Evolutionary conservation across 306 rosid species (phyloP), one percentile per base, ranked within the genome.

Genomic region (Vigna reflexopilosa): DNA sequence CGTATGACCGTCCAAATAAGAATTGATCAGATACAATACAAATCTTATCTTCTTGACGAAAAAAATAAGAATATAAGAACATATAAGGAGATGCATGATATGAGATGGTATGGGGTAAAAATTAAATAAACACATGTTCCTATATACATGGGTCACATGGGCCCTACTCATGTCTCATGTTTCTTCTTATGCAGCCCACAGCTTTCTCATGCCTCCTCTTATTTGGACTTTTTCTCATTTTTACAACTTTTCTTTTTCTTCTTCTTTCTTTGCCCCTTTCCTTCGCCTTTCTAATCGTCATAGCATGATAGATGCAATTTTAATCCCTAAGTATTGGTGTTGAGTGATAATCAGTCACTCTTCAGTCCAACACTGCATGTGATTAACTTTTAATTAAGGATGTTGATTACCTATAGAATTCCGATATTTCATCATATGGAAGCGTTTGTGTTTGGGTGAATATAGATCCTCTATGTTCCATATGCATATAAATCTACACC

Each of bases 121-220:
- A 62, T 42, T 9, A 2, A 42, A 42, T 9, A 42, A 42, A 42
- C 74, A 81, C 88, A 78, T 77, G 76, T 83, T 85, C 86, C 62
- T 44, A 56, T 17, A 70, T 50, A 51, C 52, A 65, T 34, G 64
- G 64, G 42, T 49, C 64, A 51, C 70, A 17, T 17, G 81, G 90
- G 71, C 84, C 92, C 82, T 28, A 50, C 52, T 6, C 61, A 1
- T 91, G 90, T 89, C 91, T 80, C 86, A 3, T 91, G 91, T 89
- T 90, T 80, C 93, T 79, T 83, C 86, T 87, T 83, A 57, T 36
- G 64, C 84, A 74, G 82, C 93, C 61, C 20, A 12, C 91, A 84
- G 83, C 88, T 86, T 89, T 86, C 47, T 50, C 75, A 52, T 57
- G 72, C 19, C 67, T 50, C 85, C 51, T 49, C 81, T 34, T 70